These are phyloP conservation scores for Cutaneotrichosporon arboriforme DNA, from an alignment of 1,284 basidiomycete genomes.

Conservation along the genomic window DNA sequence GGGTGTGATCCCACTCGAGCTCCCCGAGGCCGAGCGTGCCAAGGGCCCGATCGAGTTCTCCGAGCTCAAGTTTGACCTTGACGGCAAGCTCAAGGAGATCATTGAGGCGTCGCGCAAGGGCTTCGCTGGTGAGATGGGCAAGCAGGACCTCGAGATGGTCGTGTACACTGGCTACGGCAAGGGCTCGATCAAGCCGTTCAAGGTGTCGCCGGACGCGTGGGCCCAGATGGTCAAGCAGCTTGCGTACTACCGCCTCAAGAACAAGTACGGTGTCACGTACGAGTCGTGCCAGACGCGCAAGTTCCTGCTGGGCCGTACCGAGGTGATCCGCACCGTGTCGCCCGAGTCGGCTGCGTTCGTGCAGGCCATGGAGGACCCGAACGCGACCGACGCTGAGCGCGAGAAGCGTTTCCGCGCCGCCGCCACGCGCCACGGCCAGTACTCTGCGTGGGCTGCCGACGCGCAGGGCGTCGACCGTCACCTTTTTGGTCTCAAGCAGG, in stretches of 20 bases:
- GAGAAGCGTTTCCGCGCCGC: constrained; percentile 71
- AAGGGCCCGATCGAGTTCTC: constrained; percentile 54
- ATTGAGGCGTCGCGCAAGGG: constrained; percentile 57
- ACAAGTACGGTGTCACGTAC: constrained; percentile 77
- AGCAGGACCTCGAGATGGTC: constrained; percentile 78
- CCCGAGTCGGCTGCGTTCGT: constrained; percentile 80
- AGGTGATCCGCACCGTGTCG: constrained; percentile 84
- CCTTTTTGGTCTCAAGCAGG: constrained; percentile 85
- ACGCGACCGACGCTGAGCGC: constrained; percentile 57
- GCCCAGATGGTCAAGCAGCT: constrained; percentile 93
- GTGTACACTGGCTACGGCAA: constrained; percentile 93
- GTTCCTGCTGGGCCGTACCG: constrained; percentile 84
- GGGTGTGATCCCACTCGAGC: constrained; percentile 66
- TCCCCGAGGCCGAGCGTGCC: constrained; percentile 45
- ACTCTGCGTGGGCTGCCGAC: constrained; percentile 84
- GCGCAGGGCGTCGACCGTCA: constrained; percentile 95
- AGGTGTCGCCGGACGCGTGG: constrained; percentile 89
- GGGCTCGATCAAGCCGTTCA: constrained; percentile 78
- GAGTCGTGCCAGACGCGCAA: constrained; percentile 93
- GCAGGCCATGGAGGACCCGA: constrained; percentile 73
- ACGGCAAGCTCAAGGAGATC: constrained; percentile 50
- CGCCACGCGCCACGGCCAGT: constrained; percentile 74
- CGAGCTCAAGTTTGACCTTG: constrained; percentile 68
- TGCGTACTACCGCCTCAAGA: constrained; percentile 82
- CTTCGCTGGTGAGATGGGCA: constrained; percentile 70